A percentile compares a stretch with the other conserved stretches of the same genome.
These are phyloP conservation scores for Aspergillus avenaceus DNA, from an alignment of 495 filamentous ascomycete genomes.

Conservation along the genomic window DNA sequence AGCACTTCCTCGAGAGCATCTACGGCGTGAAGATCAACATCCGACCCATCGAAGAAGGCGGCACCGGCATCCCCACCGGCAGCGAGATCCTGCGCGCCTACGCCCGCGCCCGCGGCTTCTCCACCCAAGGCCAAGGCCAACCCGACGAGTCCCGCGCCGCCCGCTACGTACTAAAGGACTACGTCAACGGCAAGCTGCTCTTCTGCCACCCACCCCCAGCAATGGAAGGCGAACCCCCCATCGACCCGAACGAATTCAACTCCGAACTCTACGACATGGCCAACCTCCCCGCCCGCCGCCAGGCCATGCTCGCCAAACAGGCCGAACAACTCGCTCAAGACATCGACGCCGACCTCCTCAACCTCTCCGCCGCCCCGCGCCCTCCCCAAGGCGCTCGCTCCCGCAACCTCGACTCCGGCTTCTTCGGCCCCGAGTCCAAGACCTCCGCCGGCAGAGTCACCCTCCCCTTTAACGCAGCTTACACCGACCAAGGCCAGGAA, in stretches of 20 bases:
- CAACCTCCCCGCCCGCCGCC: constrained; percentile 69
- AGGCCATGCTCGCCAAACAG: constrained; percentile 49
- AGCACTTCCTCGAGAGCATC: constrained; percentile 80
- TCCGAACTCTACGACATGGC: constrained; percentile 75
- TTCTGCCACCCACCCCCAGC: constrained; percentile 83
- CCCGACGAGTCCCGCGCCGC: constrained; percentile 93
- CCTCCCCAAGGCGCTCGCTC: constrained; percentile 61
- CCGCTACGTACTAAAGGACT: constrained; percentile 90
- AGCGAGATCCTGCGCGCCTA: constrained; percentile 86
- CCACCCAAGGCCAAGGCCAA: constrained; percentile 78
- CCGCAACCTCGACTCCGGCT: constrained; percentile 71
- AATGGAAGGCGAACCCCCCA: constrained; percentile 45
- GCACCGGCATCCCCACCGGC: constrained; percentile 81
- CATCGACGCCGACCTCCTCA: constrained; percentile 25
- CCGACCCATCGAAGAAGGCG: constrained; percentile 86
- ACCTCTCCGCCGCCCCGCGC: constrained; percentile 14
- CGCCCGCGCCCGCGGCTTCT: constrained; percentile 83
- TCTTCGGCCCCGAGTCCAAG: constrained; percentile 67
- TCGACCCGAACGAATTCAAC: constrained; percentile 78
- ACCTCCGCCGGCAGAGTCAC: constrained; percentile 60
- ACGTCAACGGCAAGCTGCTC: constrained; percentile 91
- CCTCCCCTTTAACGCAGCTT: constrained; percentile 81
- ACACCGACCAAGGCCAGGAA: constrained; percentile 70
- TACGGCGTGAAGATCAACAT: constrained; percentile 88
- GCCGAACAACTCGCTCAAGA: constrained; percentile 39